Conservation (phyloP, 1,284 basidiomycete species). For the Sanghuangporus sanghuang region DNA sequence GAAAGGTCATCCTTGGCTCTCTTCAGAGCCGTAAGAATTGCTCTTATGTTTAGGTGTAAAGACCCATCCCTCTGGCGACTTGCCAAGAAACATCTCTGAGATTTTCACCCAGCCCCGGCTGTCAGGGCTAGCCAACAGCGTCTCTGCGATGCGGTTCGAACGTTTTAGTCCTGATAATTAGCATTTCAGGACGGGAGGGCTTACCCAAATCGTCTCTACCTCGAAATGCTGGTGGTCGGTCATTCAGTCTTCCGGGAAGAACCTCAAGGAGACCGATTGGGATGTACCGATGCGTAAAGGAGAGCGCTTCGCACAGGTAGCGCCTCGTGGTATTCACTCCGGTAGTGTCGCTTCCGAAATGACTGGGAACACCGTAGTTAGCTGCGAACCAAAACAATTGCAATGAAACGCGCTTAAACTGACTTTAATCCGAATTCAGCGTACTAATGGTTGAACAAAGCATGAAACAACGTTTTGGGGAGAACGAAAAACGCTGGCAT, state of each 20-base stretch:
- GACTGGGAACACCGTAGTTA: slow-evolving; percentile 35
- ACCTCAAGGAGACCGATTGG: slow-evolving; percentile 91
- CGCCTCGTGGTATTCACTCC: slow-evolving; percentile 92
- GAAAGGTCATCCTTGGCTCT: slow-evolving; percentile 37
- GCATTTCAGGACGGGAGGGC: slow-evolving; percentile 22
- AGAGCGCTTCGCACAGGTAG: slow-evolving; percentile 92
- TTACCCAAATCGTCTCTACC: slow-evolving; percentile 84
- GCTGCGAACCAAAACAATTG: background rate
- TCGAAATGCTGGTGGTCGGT: slow-evolving; percentile 80
- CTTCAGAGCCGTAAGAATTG: slow-evolving; percentile 54
- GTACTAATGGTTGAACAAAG: slow-evolving; percentile 41
- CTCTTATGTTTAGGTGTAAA: slow-evolving; percentile 78
- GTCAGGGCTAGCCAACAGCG: slow-evolving; percentile 75
- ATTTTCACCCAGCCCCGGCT: slow-evolving; percentile 94
- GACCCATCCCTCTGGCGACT: slow-evolving; percentile 56
- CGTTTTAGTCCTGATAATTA: background rate
- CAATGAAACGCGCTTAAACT: slow-evolving; percentile 27
- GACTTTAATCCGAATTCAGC: slow-evolving; percentile 74
- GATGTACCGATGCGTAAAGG: slow-evolving; percentile 93
- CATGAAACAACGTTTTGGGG: background rate
- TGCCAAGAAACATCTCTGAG: slow-evolving; percentile 90
- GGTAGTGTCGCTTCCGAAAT: slow-evolving; percentile 88
- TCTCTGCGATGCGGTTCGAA: slow-evolving; percentile 46
- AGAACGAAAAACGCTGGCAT: slow-evolving; percentile 20
- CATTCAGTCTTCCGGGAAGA: slow-evolving; percentile 82